These are phyloP conservation scores for Fusarium stilboides DNA, from an alignment of 2,329 filamentous ascomycete species.

Conservation along the genomic window DNA sequence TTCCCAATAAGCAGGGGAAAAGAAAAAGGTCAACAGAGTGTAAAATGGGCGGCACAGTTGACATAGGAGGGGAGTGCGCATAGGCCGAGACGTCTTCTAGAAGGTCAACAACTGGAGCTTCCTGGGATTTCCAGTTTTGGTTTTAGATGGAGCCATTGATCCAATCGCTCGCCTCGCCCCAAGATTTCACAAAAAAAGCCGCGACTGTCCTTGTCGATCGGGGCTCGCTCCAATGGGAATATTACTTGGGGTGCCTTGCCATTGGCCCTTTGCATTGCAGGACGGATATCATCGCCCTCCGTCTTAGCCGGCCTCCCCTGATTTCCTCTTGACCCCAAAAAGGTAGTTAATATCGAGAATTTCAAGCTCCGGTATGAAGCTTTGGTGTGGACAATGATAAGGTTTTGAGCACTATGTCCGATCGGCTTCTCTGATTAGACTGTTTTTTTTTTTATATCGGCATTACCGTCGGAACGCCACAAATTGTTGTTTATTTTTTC, in stretches of 20 bases:
- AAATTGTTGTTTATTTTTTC: constrained; percentile 3
- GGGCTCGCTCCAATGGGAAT: constrained; percentile 31
- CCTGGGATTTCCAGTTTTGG: constrained; percentile 32
- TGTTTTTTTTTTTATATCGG: background rate
- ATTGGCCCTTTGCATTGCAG: constrained; percentile 35
- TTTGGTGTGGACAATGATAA: constrained; percentile 18
- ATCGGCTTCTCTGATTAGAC: constrained; percentile 11
- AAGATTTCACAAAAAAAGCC: constrained; percentile 32
- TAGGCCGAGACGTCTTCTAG: constrained; percentile 44
- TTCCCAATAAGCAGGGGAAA: background rate
- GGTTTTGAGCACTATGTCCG: constrained; percentile 16
- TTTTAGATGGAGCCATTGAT: constrained; percentile 12
- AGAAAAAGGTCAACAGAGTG: background rate
- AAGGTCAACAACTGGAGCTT: constrained; percentile 39
- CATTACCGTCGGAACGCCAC: constrained; percentile 13
- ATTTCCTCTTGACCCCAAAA: constrained; percentile 26
- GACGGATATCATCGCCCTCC: constrained; percentile 41
- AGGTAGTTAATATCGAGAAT: constrained; percentile 37
- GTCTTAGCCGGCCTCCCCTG: constrained; percentile 37
- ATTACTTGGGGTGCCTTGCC: constrained; percentile 34
- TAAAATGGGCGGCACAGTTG: constrained; percentile 5
- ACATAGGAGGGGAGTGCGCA: constrained; percentile 11
- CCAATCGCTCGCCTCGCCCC: constrained; percentile 33
- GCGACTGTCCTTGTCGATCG: constrained; percentile 37
- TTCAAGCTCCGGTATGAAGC: constrained; percentile 1